These are phyloP conservation scores for Agrostemma githago DNA, from an alignment of 148 eudicot species.

Conservation along the genomic window DNA sequence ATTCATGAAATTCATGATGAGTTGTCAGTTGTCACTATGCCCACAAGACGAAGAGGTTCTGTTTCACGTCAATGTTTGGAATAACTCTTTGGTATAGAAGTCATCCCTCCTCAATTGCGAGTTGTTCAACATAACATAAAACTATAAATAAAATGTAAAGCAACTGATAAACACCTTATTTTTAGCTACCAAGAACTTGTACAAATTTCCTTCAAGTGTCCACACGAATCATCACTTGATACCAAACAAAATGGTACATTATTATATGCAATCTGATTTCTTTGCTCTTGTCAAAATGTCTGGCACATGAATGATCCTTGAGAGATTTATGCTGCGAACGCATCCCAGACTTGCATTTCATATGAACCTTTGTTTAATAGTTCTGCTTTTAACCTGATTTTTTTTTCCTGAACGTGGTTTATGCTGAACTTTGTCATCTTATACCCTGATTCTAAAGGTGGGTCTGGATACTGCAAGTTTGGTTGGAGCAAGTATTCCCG, in stretches of 20 bases:
- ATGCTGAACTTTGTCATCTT: background rate
- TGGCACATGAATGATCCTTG: background rate
- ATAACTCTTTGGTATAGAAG: background rate
- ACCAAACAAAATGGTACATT: background rate
- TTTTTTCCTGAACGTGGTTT: background rate
- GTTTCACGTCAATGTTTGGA: background rate
- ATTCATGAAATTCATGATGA: background rate
- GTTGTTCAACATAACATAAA: background rate
- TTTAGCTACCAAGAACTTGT: background rate
- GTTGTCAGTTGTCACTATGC: no score
- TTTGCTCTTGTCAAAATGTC: background rate
- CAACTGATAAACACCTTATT: background rate
- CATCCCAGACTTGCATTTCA: background rate
- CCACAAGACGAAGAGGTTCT: background rate
- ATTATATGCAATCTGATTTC: background rate
- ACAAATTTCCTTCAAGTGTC: background rate
- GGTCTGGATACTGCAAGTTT: constrained; percentile 90
- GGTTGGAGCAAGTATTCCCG: constrained; percentile 83
- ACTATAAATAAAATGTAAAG: background rate
- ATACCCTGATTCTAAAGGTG: constrained; percentile 43
- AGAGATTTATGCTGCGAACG: background rate
- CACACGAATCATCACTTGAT: background rate
- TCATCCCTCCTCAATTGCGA: background rate
- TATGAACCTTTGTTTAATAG: background rate
- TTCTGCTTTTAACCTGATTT: background rate